Evolutionary conservation across 306 rosid species (phyloP).

Genomic region (Casuarina cunninghamiana): DNA sequence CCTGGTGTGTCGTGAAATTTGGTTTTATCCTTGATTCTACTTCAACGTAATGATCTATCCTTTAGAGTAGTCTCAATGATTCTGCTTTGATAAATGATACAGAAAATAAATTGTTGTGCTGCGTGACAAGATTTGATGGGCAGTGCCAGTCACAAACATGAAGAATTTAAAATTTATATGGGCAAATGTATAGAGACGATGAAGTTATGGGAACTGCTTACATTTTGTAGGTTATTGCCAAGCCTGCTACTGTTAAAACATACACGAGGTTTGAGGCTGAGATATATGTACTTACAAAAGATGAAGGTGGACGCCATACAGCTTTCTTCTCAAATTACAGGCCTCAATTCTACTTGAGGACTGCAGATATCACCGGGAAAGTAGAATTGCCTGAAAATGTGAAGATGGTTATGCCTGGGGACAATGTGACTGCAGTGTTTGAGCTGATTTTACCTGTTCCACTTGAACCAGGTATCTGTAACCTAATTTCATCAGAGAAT

Average conservation of each 20-base stretch:
- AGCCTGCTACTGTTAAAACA: constrained; percentile 82
- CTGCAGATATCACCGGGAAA: constrained; percentile 95
- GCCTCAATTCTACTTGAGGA: constrained; percentile 97
- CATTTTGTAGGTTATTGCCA: constrained; percentile 78
- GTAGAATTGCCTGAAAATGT: constrained; percentile 89
- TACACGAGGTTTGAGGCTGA: constrained; percentile 93
- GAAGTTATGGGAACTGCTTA: background rate
- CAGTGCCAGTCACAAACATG: background rate
- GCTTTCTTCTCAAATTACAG: constrained; percentile 94
- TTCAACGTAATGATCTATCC: background rate
- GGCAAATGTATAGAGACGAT: background rate
- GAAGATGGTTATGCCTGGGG: constrained; percentile 99
- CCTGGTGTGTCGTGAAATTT: background rate
- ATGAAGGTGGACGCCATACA: constrained; percentile 98
- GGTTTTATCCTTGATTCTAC: background rate
- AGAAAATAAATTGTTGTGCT: background rate
- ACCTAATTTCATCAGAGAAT: background rate
- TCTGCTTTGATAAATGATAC: background rate
- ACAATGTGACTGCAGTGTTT: constrained; percentile 84
- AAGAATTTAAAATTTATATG: background rate
- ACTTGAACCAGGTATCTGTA: constrained; percentile 78
- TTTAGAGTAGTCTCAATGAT: background rate
- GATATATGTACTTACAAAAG: constrained; percentile 95
- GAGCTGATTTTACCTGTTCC: constrained; percentile 88
- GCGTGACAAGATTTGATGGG: background rate